Evolutionary conservation across 176 grass and related monocot genomes (phyloP).

Genomic region (Zizania latifolia): DNA sequence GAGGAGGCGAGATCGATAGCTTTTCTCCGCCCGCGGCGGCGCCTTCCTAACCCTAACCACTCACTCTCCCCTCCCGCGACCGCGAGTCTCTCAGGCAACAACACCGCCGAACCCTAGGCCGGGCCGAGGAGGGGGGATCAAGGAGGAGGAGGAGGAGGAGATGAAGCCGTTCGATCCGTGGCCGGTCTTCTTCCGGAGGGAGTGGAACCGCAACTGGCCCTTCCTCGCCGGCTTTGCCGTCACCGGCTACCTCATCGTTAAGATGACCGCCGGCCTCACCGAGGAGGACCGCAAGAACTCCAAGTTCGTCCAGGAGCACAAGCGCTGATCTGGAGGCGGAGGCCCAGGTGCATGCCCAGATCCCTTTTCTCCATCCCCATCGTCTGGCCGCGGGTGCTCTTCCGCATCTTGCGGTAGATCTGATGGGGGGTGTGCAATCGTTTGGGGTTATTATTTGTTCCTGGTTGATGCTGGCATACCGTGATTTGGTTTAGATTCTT

Average conservation of each 20-base stretch:
- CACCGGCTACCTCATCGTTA: conserved; percentile 53
- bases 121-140: neutral
- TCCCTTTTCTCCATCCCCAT: neutral
- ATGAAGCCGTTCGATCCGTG: conserved; percentile 84
- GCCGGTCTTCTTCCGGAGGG: conserved; percentile 92
- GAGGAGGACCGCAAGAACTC: conserved; percentile 78
- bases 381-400: neutral
- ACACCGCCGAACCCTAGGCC: too few species aligned
- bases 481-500: neutral
- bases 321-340: conserved; percentile 27
- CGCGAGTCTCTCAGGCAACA: too few species aligned
- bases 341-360: neutral
- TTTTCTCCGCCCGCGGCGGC: too few species aligned
- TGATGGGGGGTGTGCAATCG: neutral
- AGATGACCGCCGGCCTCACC: conserved; percentile 57
- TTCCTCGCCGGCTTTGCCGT: conserved; percentile 79
- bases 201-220: conserved; percentile 70
- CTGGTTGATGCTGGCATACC: neutral
- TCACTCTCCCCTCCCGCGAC: too few species aligned
- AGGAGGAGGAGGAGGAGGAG: neutral
- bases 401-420: neutral
- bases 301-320: conserved; percentile 69
- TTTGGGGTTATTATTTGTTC: neutral
- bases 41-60: too few species aligned
- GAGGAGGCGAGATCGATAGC: too few species aligned